A percentile compares a stretch with the other conserved stretches of the same genome.
phyloP scores from a whole-genome alignment of 208 protist species.

The Jaenimonas drosophilae region DNA sequence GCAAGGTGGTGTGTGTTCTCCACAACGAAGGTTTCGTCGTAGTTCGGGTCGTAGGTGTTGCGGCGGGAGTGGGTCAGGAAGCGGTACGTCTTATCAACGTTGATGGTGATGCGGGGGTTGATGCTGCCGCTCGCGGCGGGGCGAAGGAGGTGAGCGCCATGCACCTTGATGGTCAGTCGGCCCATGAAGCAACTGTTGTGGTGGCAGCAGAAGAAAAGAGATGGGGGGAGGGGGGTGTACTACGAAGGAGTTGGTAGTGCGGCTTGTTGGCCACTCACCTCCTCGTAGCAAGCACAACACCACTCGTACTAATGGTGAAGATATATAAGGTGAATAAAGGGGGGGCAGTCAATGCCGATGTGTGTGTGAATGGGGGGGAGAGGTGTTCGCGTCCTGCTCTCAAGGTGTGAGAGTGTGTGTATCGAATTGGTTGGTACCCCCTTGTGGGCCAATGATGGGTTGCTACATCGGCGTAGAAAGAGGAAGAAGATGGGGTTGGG shows the following conservation, averaged over 20 bases:
- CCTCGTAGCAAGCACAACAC: too few species aligned
- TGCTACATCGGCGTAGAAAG: too few species aligned
- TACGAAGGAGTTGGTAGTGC: background rate
- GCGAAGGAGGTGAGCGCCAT: constrained; percentile 28
- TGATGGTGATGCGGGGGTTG: constrained; percentile 37
- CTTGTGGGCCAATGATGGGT: too few species aligned
- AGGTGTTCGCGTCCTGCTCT: too few species aligned
- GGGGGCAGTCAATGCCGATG: too few species aligned
- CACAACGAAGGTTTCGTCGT: constrained; percentile 60
- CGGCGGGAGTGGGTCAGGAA: constrained; percentile 44
- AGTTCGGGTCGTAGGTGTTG: constrained; percentile 27
- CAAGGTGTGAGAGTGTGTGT: constrained; percentile 3
- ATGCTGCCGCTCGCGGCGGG: constrained; percentile 17
- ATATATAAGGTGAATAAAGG: too few species aligned
- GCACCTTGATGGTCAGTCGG: constrained; percentile 47
- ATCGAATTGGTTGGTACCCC: background rate
- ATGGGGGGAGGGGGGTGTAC: background rate
- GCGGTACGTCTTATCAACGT: constrained; percentile 57
- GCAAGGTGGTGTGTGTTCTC: constrained; percentile 74
- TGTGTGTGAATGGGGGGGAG: too few species aligned
- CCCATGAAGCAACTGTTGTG: constrained; percentile 27
- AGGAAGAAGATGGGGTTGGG: too few species aligned
- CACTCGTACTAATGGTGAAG: too few species aligned
- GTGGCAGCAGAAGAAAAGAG: background rate
- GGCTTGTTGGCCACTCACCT: background rate